A percentile compares a stretch with the other conserved stretches of the same genome.
phyloP scores from a whole-genome alignment of 2,329 filamentous ascomycete genomes.

The Penicillium oxalicum region DNA sequence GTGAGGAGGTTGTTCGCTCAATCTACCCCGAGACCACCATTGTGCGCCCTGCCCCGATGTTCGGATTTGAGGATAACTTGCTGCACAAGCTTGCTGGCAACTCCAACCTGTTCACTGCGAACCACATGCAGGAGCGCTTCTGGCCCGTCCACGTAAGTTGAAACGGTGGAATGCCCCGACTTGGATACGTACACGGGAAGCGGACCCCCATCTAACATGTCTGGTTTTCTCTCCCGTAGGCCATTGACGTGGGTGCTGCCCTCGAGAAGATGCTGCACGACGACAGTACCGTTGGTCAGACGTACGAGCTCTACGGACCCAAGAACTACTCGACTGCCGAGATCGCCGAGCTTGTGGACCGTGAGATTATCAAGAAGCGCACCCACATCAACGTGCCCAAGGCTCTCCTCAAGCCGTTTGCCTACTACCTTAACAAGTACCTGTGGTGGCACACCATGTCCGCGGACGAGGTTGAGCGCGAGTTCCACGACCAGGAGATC shows the following conservation, averaged over 20 bases:
- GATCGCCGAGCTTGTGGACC: slow-evolving; percentile 80
- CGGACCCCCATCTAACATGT: neutral
- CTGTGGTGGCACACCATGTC: slow-evolving; percentile 87
- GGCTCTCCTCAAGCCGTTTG: slow-evolving; percentile 66
- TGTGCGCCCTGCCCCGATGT: slow-evolving; percentile 86
- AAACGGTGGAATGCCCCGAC: neutral
- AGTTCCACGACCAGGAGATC: slow-evolving; percentile 89
- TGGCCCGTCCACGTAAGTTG: slow-evolving; percentile 76
- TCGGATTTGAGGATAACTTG: slow-evolving; percentile 90
- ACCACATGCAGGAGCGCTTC: slow-evolving; percentile 87
- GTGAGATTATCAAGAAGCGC: slow-evolving; percentile 84
- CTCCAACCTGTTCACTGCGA: slow-evolving; percentile 79
- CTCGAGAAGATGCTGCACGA: slow-evolving; percentile 87
- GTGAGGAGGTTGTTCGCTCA: slow-evolving; percentile 74
- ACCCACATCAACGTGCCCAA: slow-evolving; percentile 90
- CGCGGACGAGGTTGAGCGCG: slow-evolving; percentile 79
- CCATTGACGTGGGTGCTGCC: slow-evolving; percentile 81
- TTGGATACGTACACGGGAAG: neutral
- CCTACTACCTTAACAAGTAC: slow-evolving; percentile 67
- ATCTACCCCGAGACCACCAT: slow-evolving; percentile 98
- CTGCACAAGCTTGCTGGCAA: slow-evolving; percentile 77
- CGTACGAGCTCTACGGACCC: slow-evolving; percentile 89
- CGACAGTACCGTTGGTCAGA: slow-evolving; percentile 82
- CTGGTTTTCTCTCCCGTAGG: slow-evolving; percentile 44
- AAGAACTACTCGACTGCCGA: slow-evolving; percentile 86